Base-by-base conservation (phyloP, 75 land plant genomes). In the Picea glauca region DNA sequence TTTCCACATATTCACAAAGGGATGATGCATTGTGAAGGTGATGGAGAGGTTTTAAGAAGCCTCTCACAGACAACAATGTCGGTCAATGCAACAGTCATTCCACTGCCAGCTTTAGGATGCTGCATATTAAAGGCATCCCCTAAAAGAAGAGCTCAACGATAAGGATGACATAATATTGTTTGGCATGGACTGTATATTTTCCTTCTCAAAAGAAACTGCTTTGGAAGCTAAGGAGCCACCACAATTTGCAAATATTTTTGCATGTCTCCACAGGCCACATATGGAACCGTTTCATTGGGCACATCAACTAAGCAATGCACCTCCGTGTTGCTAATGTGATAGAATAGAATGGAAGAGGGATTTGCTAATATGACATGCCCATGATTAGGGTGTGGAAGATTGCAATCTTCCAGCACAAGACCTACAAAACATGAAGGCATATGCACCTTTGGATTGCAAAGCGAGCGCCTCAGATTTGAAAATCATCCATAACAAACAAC, bases 81-180 rank as follows among this genome's bases (percentile, higher is more conserved):
- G 61, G 94, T 85, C 21, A 93, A 81, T 58, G 96, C 96, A 62
- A 95, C 96, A 12, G 98, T 95, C 98, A 95, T 95, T 78, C 98
- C 98, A 50, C 98, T 96, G 5, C 96, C 96, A 35, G 98, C 93
- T 78, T 91, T 79, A 43, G 96, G 96, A 76, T 94, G 95, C 40
- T 96, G 85, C 96, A 95, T 93, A 72, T 95, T 95, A 74, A 91
- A 95, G 43, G 96, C 96, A 83, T 95, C 96, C 7, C 96, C 98
- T 85, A 95, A 72, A 13, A 95, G 85, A 17, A 95, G 82, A 38
- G 98, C 96, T 31, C 96, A 94, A 67, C 94, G 98, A 13, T 78
- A 83, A 76, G 58, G 94, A 96, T 54, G 96, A 94, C 96, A 93
- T 91, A 81, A 81, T 91, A 78, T 85, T 90, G 79, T 93, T 93